Percentiles rank a stretch among this genome's conserved stretches.
Evolutionary conservation across 768 basidiomycete species (phyloP).

Genomic region (Floccularia luteovirens): DNA sequence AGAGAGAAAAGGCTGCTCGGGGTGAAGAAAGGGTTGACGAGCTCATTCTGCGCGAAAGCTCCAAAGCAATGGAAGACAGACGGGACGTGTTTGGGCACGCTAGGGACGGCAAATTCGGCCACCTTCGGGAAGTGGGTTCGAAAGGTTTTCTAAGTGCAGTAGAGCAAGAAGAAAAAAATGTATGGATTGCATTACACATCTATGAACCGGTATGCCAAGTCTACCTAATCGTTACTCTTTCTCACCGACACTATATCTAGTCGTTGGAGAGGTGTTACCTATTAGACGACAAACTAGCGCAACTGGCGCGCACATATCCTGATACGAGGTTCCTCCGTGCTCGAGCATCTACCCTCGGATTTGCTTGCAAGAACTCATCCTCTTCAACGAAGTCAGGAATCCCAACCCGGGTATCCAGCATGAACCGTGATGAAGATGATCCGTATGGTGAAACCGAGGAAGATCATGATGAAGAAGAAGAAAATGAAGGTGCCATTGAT

Average conservation of each 20-base stretch:
- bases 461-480: slow-evolving; percentile 26
- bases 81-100: slow-evolving; percentile 39
- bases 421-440: slow-evolving; percentile 38
- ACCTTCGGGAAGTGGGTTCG: slow-evolving; percentile 73
- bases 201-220: slow-evolving; percentile 62
- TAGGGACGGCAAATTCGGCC: slow-evolving; percentile 59
- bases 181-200: slow-evolving; percentile 83
- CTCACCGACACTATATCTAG: slow-evolving; percentile 24
- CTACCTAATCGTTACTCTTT: slow-evolving; percentile 1
- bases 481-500: slow-evolving; percentile 34
- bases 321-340: slow-evolving; percentile 78
- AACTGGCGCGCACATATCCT: slow-evolving; percentile 61
- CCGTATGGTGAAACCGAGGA: slow-evolving; percentile 26
- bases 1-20: slow-evolving; percentile 40
- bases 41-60: slow-evolving; percentile 34
- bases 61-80: slow-evolving; percentile 20
- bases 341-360: slow-evolving; percentile 70
- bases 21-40: slow-evolving; percentile 42
- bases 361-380: slow-evolving; percentile 30
- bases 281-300: slow-evolving; percentile 61
- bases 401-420: slow-evolving; percentile 10
- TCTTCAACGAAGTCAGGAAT: slow-evolving; percentile 11
- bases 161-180: slow-evolving; percentile 57
- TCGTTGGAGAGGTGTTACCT: slow-evolving; percentile 68
- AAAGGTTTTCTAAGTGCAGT: slow-evolving; percentile 69